Evolutionary conservation across 1,139 yeast species (phyloP), one percentile per base, ranked within the genome.

Genomic region (Diutina mesorugosa): DNA sequence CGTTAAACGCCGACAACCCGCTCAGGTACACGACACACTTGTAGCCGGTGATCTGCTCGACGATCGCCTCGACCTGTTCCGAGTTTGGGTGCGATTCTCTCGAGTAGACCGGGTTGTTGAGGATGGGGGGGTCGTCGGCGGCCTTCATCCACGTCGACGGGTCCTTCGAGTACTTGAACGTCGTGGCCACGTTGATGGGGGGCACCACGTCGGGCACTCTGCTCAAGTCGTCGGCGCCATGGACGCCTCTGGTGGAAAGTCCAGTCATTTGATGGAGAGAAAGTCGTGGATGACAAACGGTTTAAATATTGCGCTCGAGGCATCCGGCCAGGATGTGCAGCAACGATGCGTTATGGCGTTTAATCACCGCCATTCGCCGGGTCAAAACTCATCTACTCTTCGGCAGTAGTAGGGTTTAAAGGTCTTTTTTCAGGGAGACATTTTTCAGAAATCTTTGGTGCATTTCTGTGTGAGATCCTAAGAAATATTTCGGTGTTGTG

Each of bases 161-260:
- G 61, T 88, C 78, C 2, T 74, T 66, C 29, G 79, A 70, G 68
- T 90, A 90, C 56, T 80, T 76, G 67, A 73, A 90, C 0, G 96
- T 91, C 6, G 97, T 87, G 2, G 95, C 70, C 6, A 89, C 84
- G 61, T 87, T 88, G 58, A 91, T 84, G 28, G 97, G 96, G 5
- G 95, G 84, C 0, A 85, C 82, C 12, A 86, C 87, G 63, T 86
- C 93, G 2, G 72, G 58, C 1, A 73, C 77, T 38, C 77, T 64
- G 51, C 72, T 67, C 32, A 71, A 62, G 52, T 63, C 64, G 63
- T 84, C 86, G 58, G 85, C 91, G 0, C 80, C 85, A 63, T 87
- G 95, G 56, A 87, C 77, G 9, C 81, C 66, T 12, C 67, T 66
- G 4, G 90, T 84, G 6, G 82, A 66, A 41, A 82, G 61, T 1